Evolutionary conservation across 352 stramenopile genomes (phyloP).

Genomic region (Halophytophthora batemanensis): DNA sequence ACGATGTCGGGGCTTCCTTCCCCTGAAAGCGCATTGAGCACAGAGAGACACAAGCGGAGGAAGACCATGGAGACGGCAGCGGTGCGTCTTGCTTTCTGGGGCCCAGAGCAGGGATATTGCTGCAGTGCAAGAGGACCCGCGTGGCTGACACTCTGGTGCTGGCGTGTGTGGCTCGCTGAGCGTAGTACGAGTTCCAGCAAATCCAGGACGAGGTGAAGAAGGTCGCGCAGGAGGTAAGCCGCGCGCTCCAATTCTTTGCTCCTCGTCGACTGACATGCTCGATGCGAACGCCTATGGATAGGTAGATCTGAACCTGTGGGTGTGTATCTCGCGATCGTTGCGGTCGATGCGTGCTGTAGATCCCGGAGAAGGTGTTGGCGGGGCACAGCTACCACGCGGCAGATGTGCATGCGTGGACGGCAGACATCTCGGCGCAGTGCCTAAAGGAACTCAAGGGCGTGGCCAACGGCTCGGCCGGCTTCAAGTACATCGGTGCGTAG

Average conservation of each 20-base stretch:
- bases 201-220: constrained; percentile 89
- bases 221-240: constrained; percentile 66
- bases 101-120: too few species aligned
- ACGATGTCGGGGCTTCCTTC: constrained; percentile 14
- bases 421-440: constrained; percentile 72
- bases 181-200: constrained; percentile 77
- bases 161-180: background rate
- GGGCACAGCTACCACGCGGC: constrained; percentile 73
- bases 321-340: background rate
- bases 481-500: constrained; percentile 84
- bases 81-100: constrained; percentile 22
- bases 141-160: background rate
- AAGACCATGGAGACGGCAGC: constrained; percentile 56
- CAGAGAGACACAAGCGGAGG: constrained; percentile 32
- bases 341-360: constrained; percentile 26
- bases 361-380: constrained; percentile 64
- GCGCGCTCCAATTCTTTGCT: background rate
- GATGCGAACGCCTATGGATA: too few species aligned
- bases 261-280: too few species aligned
- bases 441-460: constrained; percentile 84
- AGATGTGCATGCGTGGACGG: constrained; percentile 79
- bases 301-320: background rate
- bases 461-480: constrained; percentile 78
- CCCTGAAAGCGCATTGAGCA: too few species aligned
- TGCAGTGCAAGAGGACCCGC: background rate